Evolutionary conservation across 169 alveolate species (phyloP), one percentile per base, ranked within the genome.

Genomic region (Plasmodium gonderi): DNA sequence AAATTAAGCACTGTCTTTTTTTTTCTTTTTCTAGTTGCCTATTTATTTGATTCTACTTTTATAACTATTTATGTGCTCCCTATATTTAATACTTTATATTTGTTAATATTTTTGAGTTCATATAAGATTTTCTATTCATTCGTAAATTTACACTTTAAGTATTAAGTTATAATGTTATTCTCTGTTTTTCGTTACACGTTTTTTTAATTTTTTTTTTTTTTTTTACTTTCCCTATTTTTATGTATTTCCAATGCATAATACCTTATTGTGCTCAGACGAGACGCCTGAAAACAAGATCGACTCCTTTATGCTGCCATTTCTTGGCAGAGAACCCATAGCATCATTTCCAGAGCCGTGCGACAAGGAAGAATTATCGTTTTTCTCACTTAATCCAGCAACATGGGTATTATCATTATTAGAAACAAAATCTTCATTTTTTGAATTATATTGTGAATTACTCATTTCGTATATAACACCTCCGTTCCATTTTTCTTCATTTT

Each of bases 371-470:
- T 3, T 26, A n/a, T 8, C 33, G 29, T 26, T 36, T 60, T 9
- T 23, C n/a, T 47, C 47, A 12, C 14, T 65, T 40, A 38, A 9
- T n/a, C 36, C 20, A 1, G 5, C 47, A 11, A 7, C 29, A 3
- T n/a, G n/a, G n/a, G 47, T 29, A 80, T 80, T 38, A n/a, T 68
- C 90, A 12, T 31, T 77, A 47, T 77, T 77, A n/a, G 17, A 47
- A 77, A 3, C 20, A 36, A 64, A 51, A 79, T 54, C 44, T 23
- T n/a, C 60, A 38, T 40, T 29, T 67, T 67, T 81, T 42, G 80
- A 64, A 29, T 45, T 81, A 38, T 17, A 29, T 38, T 33, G 36
- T 11, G 51, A 67, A 36, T 6, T 81, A 31, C n/a, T 44, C 1
- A 20, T 49, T 36, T 67, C 69, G 26, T 44, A 33, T 40, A 60